phyloP scores from a whole-genome alignment of 352 stramenopile species.

The Phytophthora meadii region DNA sequence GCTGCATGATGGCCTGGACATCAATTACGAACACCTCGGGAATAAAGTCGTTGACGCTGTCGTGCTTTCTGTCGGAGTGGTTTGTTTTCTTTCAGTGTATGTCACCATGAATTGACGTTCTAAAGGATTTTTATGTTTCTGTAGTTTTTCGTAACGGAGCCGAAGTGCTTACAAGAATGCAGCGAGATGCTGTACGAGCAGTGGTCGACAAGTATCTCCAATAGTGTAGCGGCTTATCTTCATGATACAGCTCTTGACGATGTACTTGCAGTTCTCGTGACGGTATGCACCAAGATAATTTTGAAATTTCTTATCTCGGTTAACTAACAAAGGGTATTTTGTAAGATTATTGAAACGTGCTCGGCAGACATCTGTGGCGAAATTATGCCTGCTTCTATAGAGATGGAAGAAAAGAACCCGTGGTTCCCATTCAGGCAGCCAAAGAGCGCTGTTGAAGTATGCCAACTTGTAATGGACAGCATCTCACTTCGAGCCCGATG shows the following conservation, averaged over 20 bases:
- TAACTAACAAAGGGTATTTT: neutral
- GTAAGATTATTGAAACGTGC: conserved; percentile 20
- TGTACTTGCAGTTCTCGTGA: conserved; percentile 15
- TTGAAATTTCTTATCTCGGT: neutral
- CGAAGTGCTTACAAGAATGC: neutral
- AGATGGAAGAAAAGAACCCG: conserved; percentile 17
- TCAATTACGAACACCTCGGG: conserved; percentile 24
- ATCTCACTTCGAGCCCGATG: conserved; percentile 11
- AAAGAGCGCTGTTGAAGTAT: conserved; percentile 13
- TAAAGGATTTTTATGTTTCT: neutral
- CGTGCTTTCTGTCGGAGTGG: conserved; percentile 33
- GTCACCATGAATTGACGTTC: neutral
- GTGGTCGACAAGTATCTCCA: conserved; percentile 16
- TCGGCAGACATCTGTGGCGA: conserved; percentile 4
- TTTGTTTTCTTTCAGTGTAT: conserved; percentile 12
- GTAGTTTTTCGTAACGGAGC: conserved; percentile 20
- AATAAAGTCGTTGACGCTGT: conserved; percentile 28
- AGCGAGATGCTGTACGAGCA: neutral
- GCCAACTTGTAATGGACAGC: conserved; percentile 34
- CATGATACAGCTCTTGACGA: conserved; percentile 9
- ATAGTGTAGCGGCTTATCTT: conserved; percentile 28
- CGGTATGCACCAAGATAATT: conserved; percentile 12
- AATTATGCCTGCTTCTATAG: neutral
- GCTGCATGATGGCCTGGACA: conserved; percentile 15
- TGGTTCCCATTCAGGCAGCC: conserved; percentile 64